Evolutionary conservation across 768 basidiomycete genomes (phyloP).

Genomic region (Rhizopogon vesiculosus): DNA sequence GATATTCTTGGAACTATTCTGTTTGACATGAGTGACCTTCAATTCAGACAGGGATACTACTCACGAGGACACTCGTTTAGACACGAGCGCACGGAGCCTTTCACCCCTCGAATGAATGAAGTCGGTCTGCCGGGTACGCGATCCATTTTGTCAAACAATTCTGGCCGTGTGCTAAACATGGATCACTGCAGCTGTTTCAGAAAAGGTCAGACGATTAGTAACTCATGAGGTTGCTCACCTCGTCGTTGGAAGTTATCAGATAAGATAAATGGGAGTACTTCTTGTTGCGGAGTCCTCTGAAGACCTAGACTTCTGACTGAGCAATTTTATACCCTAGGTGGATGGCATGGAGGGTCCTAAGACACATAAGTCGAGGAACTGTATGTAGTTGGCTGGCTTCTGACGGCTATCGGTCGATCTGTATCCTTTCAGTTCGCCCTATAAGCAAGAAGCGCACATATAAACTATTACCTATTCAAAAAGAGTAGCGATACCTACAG

Average conservation of each 20-base stretch:
- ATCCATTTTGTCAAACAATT: background rate
- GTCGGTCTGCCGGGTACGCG: background rate
- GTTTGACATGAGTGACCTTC: background rate
- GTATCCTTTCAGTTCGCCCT: too few relatives aligned
- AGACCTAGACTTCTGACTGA: background rate
- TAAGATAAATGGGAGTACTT: background rate
- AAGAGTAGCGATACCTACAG: too few relatives aligned
- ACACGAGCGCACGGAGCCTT: background rate
- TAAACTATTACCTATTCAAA: too few relatives aligned
- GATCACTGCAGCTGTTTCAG: background rate
- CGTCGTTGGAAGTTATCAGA: background rate
- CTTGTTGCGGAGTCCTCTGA: background rate
- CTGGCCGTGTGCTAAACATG: background rate
- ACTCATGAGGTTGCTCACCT: background rate
- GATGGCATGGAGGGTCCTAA: background rate
- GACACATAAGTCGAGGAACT: background rate
- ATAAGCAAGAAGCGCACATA: too few relatives aligned
- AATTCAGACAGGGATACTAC: background rate
- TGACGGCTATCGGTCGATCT: background rate
- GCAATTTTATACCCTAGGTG: background rate
- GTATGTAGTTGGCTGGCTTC: background rate
- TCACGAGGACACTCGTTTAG: background rate
- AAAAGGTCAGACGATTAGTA: too few relatives aligned
- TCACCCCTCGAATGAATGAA: background rate
- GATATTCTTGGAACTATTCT: background rate